Conservation (phyloP, 495 filamentous ascomycete genomes). For the Mycothermus thermophilus region DNA sequence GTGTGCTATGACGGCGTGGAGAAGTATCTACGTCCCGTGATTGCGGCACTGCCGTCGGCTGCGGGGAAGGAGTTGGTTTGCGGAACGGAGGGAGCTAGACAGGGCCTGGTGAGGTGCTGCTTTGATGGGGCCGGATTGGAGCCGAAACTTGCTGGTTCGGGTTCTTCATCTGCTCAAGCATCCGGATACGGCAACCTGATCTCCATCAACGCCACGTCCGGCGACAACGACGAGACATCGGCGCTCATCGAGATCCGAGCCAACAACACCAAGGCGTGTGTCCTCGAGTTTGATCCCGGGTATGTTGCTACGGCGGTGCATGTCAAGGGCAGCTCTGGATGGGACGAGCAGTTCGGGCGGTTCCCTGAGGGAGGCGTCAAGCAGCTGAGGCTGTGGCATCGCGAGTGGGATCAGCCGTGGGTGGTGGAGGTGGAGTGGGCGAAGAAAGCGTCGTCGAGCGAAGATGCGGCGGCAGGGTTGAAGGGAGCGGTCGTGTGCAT, state of each 20-base stretch:
- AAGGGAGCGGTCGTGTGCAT: constrained; percentile 63
- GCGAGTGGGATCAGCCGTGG: constrained; percentile 64
- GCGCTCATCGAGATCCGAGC: constrained; percentile 16
- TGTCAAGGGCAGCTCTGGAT: constrained; percentile 27
- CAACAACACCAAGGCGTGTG: constrained; percentile 22
- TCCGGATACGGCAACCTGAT: constrained; percentile 12
- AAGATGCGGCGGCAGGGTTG: constrained; percentile 25
- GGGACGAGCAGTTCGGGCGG: constrained; percentile 55
- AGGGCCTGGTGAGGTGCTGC: constrained; percentile 47
- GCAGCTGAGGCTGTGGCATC: constrained; percentile 33
- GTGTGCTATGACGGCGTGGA: constrained; percentile 60
- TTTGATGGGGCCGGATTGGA: constrained; percentile 41
- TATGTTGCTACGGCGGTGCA: constrained; percentile 9
- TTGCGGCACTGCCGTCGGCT: constrained; percentile 57
- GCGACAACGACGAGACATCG: constrained; percentile 4
- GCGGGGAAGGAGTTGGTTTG: constrained; percentile 44
- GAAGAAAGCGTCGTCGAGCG: constrained; percentile 1
- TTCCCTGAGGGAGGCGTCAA: constrained; percentile 41
- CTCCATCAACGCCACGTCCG: constrained; percentile 15
- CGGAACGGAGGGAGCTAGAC: constrained; percentile 11
- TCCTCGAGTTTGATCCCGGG: constrained; percentile 21
- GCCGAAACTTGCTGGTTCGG: constrained; percentile 4
- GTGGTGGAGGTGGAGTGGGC: constrained; percentile 60
- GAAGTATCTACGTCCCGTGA: constrained; percentile 53
- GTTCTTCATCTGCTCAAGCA: constrained; percentile 41